These are phyloP conservation scores for Vaccinium myrtillus DNA, from an alignment of 148 eudicot genomes.

Conservation along the genomic window DNA sequence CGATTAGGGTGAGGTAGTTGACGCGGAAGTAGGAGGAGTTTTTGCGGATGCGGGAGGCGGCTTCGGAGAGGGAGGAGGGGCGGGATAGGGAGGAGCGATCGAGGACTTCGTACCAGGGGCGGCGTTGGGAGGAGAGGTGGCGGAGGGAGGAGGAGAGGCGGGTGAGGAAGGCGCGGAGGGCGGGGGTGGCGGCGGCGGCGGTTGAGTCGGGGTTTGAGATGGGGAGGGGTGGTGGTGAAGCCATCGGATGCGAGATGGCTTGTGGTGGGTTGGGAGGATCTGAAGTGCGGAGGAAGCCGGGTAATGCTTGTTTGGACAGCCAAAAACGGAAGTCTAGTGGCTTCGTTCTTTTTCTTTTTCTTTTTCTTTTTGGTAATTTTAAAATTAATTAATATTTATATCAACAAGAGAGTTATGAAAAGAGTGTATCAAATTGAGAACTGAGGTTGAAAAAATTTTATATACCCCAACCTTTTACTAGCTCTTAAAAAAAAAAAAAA, in stretches of 20 bases:
- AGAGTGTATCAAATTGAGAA: too few relatives aligned
- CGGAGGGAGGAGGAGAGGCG: slow-evolving; percentile 53
- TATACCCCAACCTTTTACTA: too few relatives aligned
- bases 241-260: slow-evolving; percentile 28
- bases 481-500: too few relatives aligned
- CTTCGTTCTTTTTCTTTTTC: too few relatives aligned
- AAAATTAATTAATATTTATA: too few relatives aligned
- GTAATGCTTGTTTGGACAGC: not conserved
- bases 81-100: slow-evolving; percentile 70
- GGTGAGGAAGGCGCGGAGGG: slow-evolving; percentile 50
- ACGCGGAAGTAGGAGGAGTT: slow-evolving; percentile 73
- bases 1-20: slow-evolving; percentile 52
- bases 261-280: not conserved
- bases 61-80: slow-evolving; percentile 63
- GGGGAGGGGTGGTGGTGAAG: slow-evolving; percentile 55
- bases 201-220: slow-evolving; percentile 29
- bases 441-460: too few relatives aligned
- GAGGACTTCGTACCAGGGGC: slow-evolving; percentile 70
- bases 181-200: slow-evolving; percentile 57
- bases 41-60: slow-evolving; percentile 62
- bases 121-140: slow-evolving; percentile 57
- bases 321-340: not conserved
- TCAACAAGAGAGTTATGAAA: too few relatives aligned
- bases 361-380: too few relatives aligned
- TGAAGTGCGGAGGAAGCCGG: not conserved